Conservation (phyloP, 768 basidiomycete species). For the Boletellus ananas region DNA sequence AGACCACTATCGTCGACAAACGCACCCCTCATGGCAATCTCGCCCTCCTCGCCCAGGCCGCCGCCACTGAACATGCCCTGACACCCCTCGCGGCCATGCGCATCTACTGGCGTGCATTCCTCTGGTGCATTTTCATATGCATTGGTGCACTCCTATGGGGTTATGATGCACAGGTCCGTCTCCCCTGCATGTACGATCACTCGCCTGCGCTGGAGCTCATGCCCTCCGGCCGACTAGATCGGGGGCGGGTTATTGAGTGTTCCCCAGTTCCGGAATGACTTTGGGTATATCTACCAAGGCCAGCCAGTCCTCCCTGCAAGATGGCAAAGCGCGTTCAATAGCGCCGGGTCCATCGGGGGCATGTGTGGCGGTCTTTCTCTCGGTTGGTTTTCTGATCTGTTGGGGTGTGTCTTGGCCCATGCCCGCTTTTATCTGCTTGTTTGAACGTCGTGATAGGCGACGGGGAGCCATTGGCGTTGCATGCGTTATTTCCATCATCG, state of each 20-base stretch:
- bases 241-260: slow-evolving; percentile 19
- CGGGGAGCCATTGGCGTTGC: slow-evolving; percentile 15
- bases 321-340: slow-evolving; percentile 29
- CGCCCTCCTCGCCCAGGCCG: slow-evolving; percentile 17
- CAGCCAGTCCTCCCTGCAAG: slow-evolving; percentile 19
- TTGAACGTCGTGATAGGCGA: too few species aligned
- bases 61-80: slow-evolving; percentile 19
- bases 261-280: slow-evolving; percentile 25
- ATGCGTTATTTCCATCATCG: slow-evolving; percentile 18
- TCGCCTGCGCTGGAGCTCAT: too few species aligned
- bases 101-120: slow-evolving; percentile 23
- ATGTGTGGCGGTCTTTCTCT: slow-evolving; percentile 26
- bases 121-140: slow-evolving; percentile 25
- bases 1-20: slow-evolving; percentile 7
- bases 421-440: neutral
- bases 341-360: slow-evolving; percentile 19
- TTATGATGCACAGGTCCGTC: slow-evolving; percentile 22
- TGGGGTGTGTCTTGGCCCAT: slow-evolving; percentile 16
- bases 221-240: slow-evolving; percentile 4
- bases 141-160: slow-evolving; percentile 24
- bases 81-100: slow-evolving; percentile 18
- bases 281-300: slow-evolving; percentile 11
- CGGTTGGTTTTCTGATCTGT: slow-evolving; percentile 19
- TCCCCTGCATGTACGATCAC: neutral
- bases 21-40: slow-evolving; percentile 5